These are phyloP conservation scores for Candida koratica DNA, from an alignment of 805 yeast genomes.

Conservation along the genomic window DNA sequence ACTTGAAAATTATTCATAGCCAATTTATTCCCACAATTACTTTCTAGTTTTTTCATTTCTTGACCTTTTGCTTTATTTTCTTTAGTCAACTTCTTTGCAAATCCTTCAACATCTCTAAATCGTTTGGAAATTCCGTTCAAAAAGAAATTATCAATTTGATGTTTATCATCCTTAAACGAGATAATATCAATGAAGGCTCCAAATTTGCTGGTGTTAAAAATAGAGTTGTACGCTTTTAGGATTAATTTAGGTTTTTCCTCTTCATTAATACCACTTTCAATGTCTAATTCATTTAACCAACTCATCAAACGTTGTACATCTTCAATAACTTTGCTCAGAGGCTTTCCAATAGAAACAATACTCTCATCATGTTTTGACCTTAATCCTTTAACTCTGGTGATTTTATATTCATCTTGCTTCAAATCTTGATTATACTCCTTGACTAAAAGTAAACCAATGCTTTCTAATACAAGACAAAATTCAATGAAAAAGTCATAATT, in stretches of 20 bases:
- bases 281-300: constrained; percentile 43
- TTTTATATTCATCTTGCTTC: constrained; percentile 37
- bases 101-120: constrained; percentile 82
- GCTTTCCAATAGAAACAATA: constrained; percentile 27
- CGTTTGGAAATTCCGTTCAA: constrained; percentile 56
- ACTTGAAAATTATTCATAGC: constrained; percentile 62
- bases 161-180: constrained; percentile 22
- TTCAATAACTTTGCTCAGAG: constrained; percentile 38
- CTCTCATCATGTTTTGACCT: constrained; percentile 37
- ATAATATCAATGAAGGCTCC: constrained; percentile 13
- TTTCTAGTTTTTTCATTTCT: constrained; percentile 38
- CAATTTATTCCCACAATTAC: constrained; percentile 47
- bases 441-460: constrained; percentile 70
- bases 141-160: constrained; percentile 26
- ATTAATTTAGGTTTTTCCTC: constrained; percentile 8
- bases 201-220: constrained; percentile 14
- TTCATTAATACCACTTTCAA: constrained; percentile 6
- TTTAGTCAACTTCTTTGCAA: constrained; percentile 80
- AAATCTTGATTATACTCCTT: constrained; percentile 27
- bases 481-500: constrained; percentile 36
- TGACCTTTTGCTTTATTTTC: constrained; percentile 55
- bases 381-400: constrained; percentile 78
- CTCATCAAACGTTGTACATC: constrained; percentile 37
- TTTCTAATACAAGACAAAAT: constrained; percentile 58
- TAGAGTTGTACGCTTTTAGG: constrained; percentile 14